A percentile compares a stretch with the other conserved stretches of the same genome.
These are phyloP conservation scores for Endotrypanum monterogeii DNA, from an alignment of 208 protist species.

Conservation along the genomic window DNA sequence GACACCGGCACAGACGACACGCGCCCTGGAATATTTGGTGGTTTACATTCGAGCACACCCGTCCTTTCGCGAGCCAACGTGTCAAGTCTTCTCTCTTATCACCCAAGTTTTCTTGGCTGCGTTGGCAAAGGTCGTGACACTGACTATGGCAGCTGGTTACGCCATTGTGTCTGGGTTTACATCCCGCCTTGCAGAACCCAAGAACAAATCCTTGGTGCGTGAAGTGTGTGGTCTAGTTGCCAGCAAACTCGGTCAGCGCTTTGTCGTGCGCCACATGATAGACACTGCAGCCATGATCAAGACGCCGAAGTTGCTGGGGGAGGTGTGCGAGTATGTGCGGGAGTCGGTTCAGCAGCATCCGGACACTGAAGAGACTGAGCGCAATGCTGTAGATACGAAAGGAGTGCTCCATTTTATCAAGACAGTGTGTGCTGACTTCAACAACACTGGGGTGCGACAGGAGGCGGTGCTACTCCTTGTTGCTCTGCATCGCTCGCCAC, in stretches of 20 bases:
- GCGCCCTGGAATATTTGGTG: constrained; percentile 55
- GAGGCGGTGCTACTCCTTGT: constrained; percentile 53
- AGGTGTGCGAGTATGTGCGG: constrained; percentile 71
- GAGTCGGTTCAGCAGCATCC: constrained; percentile 29
- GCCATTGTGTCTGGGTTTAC: constrained; percentile 70
- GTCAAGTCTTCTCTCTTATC: constrained; percentile 73
- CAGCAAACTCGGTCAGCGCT: constrained; percentile 46
- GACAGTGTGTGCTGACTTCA: constrained; percentile 55
- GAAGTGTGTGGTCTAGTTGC: constrained; percentile 50
- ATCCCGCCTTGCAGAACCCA: constrained; percentile 68
- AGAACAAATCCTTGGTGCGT: constrained; percentile 54
- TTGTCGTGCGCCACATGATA: constrained; percentile 77
- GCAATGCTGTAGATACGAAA: constrained; percentile 43
- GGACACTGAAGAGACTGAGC: constrained; percentile 26
- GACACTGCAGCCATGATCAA: constrained; percentile 44
- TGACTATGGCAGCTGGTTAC: constrained; percentile 63
- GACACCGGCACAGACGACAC: constrained; percentile 45
- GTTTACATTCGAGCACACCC: constrained; percentile 72
- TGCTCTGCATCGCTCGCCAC: constrained; percentile 27
- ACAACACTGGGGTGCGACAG: constrained; percentile 38
- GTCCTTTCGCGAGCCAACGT: constrained; percentile 72
- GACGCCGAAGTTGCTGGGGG: constrained; percentile 73
- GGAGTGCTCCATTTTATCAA: constrained; percentile 71
- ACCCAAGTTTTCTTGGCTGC: constrained; percentile 42
- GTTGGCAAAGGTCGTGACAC: constrained; percentile 32